Conservation (phyloP, 345 rosid species). For the thale cress (Arabidopsis thaliana) region TAIR10.1 NC_003074.8:18823501-18824000, state of each 20-base stretch:
- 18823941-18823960: no score
- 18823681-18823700: no score
- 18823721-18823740: no score
- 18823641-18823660: neutral
- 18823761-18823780: no score
- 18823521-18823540: constrained; percentile 21
- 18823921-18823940: no score
- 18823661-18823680: neutral
- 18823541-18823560: neutral
- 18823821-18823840: neutral
- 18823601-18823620: neutral
- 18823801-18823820: no score
- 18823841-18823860: neutral
- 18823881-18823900: neutral
- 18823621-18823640: neutral
- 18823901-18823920: neutral
- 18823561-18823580: neutral
- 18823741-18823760: no score
- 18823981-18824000: no score
- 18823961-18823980: no score
- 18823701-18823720: no score
- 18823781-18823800: no score
- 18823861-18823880: neutral
- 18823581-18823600: neutral
- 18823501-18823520: constrained; percentile 9